These are phyloP conservation scores for Suhomyces atakaporum DNA, from an alignment of 1,139 yeast species.

Conservation along the genomic window DNA sequence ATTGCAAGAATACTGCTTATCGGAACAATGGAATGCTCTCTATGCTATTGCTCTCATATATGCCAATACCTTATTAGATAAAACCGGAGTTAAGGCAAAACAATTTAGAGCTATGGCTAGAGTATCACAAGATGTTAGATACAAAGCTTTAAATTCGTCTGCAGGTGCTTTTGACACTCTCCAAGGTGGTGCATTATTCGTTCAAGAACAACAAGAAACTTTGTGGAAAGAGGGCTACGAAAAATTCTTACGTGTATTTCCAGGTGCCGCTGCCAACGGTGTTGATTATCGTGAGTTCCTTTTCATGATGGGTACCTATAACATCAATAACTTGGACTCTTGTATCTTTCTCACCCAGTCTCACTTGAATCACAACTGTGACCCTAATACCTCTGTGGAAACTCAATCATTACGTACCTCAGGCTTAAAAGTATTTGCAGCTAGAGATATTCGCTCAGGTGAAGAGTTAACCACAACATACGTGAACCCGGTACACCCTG, in stretches of 20 bases:
- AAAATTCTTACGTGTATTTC: slow-evolving; percentile 53
- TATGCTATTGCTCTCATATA: slow-evolving; percentile 63
- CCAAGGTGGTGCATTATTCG: slow-evolving; percentile 53
- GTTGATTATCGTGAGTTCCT: slow-evolving; percentile 58
- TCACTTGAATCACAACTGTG: slow-evolving; percentile 76
- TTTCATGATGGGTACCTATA: slow-evolving; percentile 67
- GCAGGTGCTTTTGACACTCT: slow-evolving; percentile 57
- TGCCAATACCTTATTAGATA: slow-evolving; percentile 51
- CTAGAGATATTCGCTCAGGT: slow-evolving; percentile 57
- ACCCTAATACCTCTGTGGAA: slow-evolving; percentile 65
- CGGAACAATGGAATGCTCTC: slow-evolving; percentile 69
- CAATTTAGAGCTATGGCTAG: slow-evolving; percentile 67
- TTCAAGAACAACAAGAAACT: slow-evolving; percentile 57
- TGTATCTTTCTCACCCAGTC: slow-evolving; percentile 64
- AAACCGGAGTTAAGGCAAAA: slow-evolving; percentile 35
- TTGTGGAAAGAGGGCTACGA: slow-evolving; percentile 62
- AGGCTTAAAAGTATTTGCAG: slow-evolving; percentile 62
- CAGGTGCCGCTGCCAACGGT: slow-evolving; percentile 27
- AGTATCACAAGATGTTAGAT: slow-evolving; percentile 67
- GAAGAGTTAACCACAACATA: slow-evolving; percentile 74
- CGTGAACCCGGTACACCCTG: slow-evolving; percentile 66
- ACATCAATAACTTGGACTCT: slow-evolving; percentile 71
- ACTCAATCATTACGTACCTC: slow-evolving; percentile 45
- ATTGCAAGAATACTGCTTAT: slow-evolving; percentile 62
- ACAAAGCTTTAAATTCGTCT: slow-evolving; percentile 58